Percentiles rank a stretch among this genome's conserved stretches.
Evolutionary conservation across 495 filamentous ascomycete genomes (phyloP).

Genomic region (Neurospora sp.): DNA sequence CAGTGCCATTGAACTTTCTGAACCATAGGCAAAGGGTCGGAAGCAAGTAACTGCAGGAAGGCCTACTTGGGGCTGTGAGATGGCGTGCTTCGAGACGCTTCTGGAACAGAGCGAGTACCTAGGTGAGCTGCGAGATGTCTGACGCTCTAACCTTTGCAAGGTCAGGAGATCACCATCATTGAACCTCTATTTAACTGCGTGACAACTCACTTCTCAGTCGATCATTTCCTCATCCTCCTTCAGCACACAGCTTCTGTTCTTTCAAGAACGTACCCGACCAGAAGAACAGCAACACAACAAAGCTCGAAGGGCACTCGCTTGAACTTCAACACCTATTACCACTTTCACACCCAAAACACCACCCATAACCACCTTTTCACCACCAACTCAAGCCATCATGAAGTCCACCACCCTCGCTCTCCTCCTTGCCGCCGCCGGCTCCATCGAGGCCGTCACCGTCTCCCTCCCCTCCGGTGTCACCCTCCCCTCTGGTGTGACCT

Average conservation of each 20-base stretch:
- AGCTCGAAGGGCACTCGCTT: background rate
- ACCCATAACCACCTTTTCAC: background rate
- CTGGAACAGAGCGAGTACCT: background rate
- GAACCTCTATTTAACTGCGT: background rate
- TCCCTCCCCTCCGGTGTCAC: constrained; percentile 18
- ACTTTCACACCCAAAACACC: background rate
- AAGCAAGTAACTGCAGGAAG: background rate
- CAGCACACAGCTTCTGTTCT: background rate
- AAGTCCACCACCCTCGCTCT: background rate
- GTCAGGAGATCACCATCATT: background rate
- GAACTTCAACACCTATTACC: background rate
- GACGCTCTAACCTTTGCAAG: background rate
- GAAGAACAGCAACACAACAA: background rate
- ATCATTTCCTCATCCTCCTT: background rate
- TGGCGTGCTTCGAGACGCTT: background rate
- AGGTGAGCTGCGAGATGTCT: background rate
- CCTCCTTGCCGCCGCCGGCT: background rate
- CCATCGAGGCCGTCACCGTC: background rate
- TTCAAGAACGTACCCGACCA: background rate
- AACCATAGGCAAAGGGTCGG: background rate
- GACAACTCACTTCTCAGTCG: background rate
- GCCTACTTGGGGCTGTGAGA: background rate
- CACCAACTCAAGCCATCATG: background rate
- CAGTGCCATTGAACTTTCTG: background rate
- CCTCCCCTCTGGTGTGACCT: constrained; percentile 15